Conservation (phyloP, 208 protist genomes). For the Kentomonas sorsogonicus region DNA sequence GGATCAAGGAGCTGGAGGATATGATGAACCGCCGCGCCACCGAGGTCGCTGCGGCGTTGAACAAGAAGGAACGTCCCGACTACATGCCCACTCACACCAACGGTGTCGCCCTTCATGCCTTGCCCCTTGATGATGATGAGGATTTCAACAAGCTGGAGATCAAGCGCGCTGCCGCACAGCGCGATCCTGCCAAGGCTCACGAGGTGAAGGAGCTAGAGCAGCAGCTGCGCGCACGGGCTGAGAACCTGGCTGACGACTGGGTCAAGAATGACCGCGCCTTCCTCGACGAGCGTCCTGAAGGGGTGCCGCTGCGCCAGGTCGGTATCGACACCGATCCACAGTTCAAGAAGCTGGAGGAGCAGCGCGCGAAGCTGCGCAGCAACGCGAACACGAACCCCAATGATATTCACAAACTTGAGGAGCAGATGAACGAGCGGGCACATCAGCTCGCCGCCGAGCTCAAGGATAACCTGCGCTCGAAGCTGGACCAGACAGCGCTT, state of each 20-base stretch:
- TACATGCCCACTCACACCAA: conserved; percentile 32
- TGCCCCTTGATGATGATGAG: conserved; percentile 52
- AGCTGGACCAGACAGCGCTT: conserved; percentile 42
- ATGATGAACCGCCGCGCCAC: conserved; percentile 38
- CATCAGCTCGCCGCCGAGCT: conserved; percentile 36
- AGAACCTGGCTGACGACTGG: conserved; percentile 23
- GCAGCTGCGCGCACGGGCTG: conserved; percentile 39
- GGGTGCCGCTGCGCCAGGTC: conserved; percentile 47
- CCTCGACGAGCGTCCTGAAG: conserved; percentile 36
- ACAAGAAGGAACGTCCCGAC: conserved; percentile 29
- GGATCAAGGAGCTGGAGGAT: conserved; percentile 20
- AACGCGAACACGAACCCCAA: conserved; percentile 10
- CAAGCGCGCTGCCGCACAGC: conserved; percentile 22
- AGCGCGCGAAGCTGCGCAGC: conserved; percentile 27
- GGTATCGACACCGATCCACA: conserved; percentile 36
- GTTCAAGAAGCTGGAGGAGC: conserved; percentile 47
- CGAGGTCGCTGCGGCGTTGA: conserved; percentile 40
- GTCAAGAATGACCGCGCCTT: conserved; percentile 47
- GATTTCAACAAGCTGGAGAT: conserved; percentile 28
- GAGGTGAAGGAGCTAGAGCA: conserved; percentile 22
- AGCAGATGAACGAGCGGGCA: conserved; percentile 46
- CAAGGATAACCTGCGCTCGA: conserved; percentile 33
- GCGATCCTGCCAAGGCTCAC: conserved; percentile 13
- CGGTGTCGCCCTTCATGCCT: conserved; percentile 36
- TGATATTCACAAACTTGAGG: conserved; percentile 39